Evolutionary conservation across 116 monocot species (phyloP), one percentile per base, ranked within the genome.

Genomic region (Thalassia testudinum): DNA sequence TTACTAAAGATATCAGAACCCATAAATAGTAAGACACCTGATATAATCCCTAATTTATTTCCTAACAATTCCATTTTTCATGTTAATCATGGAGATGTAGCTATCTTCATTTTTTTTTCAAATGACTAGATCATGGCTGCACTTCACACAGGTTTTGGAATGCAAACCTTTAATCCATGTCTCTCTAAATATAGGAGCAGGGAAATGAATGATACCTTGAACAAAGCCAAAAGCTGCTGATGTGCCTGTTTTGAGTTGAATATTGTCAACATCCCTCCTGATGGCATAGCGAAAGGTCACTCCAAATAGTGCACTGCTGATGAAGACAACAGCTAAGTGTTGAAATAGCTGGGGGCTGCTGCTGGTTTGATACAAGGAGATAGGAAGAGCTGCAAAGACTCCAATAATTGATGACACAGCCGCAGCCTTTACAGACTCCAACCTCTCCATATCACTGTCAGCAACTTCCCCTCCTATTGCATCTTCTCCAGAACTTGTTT

Each of bases 171-270:
- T n/a, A 5, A 1, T 2, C 11, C 1, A 16, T 4, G 47, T 15
- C 7, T 17, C 12, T 12, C 50, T 10, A 37, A 21, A 10, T 34
- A 10, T 34, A 26, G 19, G 13, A 23, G 18, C 12, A 58, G 26
- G 55, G 26, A 48, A 37, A 45, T 1, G 49, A 13, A 40, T 17
- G 5, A 24, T 65, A 89, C 89, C 89, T 78, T 64, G 87, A n/a
- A 93, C 69, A 14, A 87, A 54, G 21, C 78, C 87, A 63, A 93
- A 93, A 53, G 87, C 93, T n/a, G 72, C 80, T 25, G 59, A 64
- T 18, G 81, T 67, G 43, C 93, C 93, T 1, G 87, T 81, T 64
- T 93, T 93, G 23, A 87, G 83, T 12, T 93, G 83, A 24, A 81
- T n/a, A 53, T 93, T 74, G 54, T 87, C 80, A 8, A 87, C 37